Evolutionary conservation across 345 rosid species (phyloP).

Genomic region (Psidium friedrichsthalianum): DNA sequence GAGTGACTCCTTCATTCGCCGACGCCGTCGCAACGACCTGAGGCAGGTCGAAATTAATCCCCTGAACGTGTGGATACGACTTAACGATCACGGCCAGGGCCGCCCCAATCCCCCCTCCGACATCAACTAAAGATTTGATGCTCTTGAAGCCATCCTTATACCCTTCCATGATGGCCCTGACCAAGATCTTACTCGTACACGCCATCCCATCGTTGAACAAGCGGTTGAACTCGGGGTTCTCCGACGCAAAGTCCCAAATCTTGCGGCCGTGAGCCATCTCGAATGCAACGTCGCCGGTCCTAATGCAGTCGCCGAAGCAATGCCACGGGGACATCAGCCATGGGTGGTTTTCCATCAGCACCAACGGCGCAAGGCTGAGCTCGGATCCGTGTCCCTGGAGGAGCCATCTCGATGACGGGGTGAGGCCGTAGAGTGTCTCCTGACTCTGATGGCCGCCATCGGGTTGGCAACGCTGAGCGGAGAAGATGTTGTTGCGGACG

Average conservation of each 20-base stretch:
- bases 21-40: conserved; percentile 7
- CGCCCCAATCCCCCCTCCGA: conserved; percentile 13
- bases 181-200: neutral
- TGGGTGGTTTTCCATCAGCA: conserved; percentile 11
- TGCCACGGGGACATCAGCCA: conserved; percentile 12
- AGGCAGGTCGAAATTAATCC: conserved; percentile 14
- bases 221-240: neutral
- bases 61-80: conserved; percentile 1
- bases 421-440: conserved; percentile 16
- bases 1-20: neutral
- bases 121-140: conserved; percentile 4
- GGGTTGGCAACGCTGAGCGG: neutral
- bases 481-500: conserved; percentile 10
- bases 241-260: neutral
- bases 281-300: neutral
- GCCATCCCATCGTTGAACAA: conserved; percentile 6
- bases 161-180: neutral
- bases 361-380: conserved; percentile 13
- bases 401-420: conserved; percentile 20
- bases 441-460: neutral
- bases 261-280: conserved; percentile 3
- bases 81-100: neutral
- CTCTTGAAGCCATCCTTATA: conserved; percentile 1
- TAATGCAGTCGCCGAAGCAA: conserved; percentile 5
- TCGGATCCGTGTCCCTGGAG: conserved; percentile 2